Base-by-base conservation (phyloP, 1,284 basidiomycete species). In the Cystobasidiaceae sp. region DNA sequence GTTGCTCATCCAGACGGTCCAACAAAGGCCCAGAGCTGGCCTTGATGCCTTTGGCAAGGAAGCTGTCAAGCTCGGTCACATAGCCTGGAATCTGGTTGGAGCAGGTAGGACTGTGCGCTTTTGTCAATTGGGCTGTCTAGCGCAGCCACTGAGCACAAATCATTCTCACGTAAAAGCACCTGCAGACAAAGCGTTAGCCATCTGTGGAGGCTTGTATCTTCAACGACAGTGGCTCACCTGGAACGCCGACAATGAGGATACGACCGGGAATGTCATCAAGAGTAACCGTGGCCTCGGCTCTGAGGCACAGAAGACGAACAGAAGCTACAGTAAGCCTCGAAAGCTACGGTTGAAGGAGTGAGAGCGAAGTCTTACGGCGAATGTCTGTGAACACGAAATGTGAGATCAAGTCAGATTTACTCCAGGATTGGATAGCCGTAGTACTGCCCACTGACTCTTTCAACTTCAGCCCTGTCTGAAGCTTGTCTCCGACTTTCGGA, bases 41-140 rank as follows among this genome's bases (percentile, higher is more conserved):
- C 49, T 71, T 55, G 52, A 75, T 67, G 17, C 74, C 74, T 66
- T 75, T 75, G 51, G 65, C 60, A n/a, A 58, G 58, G 67, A 75
- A 72, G 37, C 65, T 68, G n/a, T 70, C 54, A 19, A 70, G 69
- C 48, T 72, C 67, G 52, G 67, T 54, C 43, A 75, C 64, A 72
- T 75, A 75, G 59, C 73, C 74, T 9, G 74, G 74, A n/a, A 75
- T 74, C 43, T 75, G 74, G 28, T 67, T 70, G 13, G 74, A 75
- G 69, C 74, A 75, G 34, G 74, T 72, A 50, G 71, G 66, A 33
- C 66, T 69, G 57, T 27, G n/a, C 13, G 44, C 4, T 15, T n/a
- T 21, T 33, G 43, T 4, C 7, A 30, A 28, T 21, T 21, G 21
- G 28, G 34, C 28, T 30, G 41, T 32, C 25, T 23, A 27, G n/a